These are phyloP conservation scores for Phalaenopsis aphrodite DNA, from an alignment of 106 monocot genomes.

Conservation along the genomic window DNA sequence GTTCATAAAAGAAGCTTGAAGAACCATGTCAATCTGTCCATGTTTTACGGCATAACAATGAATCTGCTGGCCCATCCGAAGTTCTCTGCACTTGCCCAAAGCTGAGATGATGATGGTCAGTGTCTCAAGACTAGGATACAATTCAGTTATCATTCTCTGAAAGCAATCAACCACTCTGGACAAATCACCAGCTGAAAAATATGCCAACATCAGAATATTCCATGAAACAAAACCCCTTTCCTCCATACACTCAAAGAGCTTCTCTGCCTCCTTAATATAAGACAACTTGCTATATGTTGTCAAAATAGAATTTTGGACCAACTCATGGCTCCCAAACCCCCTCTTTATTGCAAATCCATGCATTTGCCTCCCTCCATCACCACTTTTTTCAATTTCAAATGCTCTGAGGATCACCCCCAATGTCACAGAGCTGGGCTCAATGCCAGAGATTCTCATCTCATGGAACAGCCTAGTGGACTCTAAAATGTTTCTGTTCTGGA, in stretches of 20 bases:
- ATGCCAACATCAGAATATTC: constrained; percentile 50
- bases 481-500: neutral
- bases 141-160: constrained; percentile 25
- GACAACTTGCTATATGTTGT: constrained; percentile 21
- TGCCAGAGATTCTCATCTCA: constrained; percentile 22
- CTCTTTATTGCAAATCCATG: constrained; percentile 37
- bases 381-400: constrained; percentile 5
- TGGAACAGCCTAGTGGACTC: constrained; percentile 22
- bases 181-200: constrained; percentile 22
- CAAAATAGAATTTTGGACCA: constrained; percentile 46
- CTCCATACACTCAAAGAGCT: constrained; percentile 22
- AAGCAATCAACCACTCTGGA: constrained; percentile 21
- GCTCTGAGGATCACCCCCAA: constrained; percentile 26
- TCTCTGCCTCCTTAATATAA: constrained; percentile 15
- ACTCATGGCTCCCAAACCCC: constrained; percentile 25
- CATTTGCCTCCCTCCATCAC: constrained; percentile 13
- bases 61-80: constrained; percentile 28
- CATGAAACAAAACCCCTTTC: constrained; percentile 38
- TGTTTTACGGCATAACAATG: constrained; percentile 41
- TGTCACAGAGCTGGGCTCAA: constrained; percentile 29
- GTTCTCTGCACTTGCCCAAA: constrained; percentile 15
- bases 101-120: constrained; percentile 38
- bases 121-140: constrained; percentile 27
- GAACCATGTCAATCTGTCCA: constrained; percentile 27
- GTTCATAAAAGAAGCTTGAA: constrained; percentile 30